Evolutionary conservation across 108 stramenopile species (phyloP).

Genomic region (Parietichytrium sp.): DNA sequence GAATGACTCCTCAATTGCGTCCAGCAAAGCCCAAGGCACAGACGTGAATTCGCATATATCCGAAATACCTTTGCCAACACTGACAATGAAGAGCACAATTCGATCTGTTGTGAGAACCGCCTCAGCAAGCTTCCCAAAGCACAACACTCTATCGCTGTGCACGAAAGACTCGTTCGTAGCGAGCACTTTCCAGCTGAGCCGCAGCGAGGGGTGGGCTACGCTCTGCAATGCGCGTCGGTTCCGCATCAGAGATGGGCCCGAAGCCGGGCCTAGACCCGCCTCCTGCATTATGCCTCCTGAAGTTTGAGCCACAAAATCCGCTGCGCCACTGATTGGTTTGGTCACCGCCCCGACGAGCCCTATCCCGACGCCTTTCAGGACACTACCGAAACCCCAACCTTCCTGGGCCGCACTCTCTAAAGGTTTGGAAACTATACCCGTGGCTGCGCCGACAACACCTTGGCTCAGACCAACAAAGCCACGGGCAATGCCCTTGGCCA

Average conservation of each 20-base stretch:
- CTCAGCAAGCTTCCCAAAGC: background rate
- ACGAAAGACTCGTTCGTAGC: background rate
- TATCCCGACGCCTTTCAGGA: background rate
- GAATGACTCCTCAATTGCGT: background rate
- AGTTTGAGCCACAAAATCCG: constrained; percentile 28
- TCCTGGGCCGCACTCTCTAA: background rate
- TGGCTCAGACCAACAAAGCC: constrained; percentile 15
- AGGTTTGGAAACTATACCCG: constrained; percentile 7
- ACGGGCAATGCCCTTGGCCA: background rate
- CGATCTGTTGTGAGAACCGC: background rate
- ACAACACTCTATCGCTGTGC: background rate
- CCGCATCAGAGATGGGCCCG: constrained; percentile 12
- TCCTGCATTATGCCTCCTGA: constrained; percentile 38
- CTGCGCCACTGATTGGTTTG: constrained; percentile 12
- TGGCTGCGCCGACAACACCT: constrained; percentile 16
- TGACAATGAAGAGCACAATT: background rate
- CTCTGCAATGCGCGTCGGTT: background rate
- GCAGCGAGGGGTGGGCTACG: background rate
- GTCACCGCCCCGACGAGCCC: constrained; percentile 2
- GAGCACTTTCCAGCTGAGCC: background rate
- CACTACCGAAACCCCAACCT: constrained; percentile 29
- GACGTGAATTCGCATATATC: background rate
- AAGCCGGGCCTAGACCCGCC: background rate
- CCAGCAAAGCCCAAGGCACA: background rate
- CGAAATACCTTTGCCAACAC: background rate